Conservation (phyloP, 163 green algal genomes). For the Picocystis sp. region DNA sequence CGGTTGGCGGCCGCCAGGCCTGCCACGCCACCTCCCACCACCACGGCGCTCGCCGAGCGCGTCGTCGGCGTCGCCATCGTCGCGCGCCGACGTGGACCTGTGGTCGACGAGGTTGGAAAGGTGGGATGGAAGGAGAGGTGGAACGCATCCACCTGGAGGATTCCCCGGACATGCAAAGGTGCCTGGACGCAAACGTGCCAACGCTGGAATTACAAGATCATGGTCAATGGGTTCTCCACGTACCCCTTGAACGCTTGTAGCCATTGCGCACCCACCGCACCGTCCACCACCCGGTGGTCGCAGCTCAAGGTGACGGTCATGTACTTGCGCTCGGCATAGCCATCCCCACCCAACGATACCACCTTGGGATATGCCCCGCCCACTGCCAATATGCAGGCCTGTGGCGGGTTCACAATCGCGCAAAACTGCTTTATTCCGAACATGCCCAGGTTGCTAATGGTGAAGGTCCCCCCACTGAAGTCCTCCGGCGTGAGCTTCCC, state of each 20-base stretch:
- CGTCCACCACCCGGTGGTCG: conserved; percentile 94
- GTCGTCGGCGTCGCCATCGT: too few species aligned
- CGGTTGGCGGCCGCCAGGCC: conserved; percentile 19
- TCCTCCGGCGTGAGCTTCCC: conserved; percentile 74
- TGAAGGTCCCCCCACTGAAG: conserved; percentile 61
- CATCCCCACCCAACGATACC: conserved; percentile 13
- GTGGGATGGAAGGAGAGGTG: too few species aligned
- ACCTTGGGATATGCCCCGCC: conserved; percentile 34
- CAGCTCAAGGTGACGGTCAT: conserved; percentile 76
- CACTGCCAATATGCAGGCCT: conserved; percentile 68
- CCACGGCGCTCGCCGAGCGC: conserved; percentile 7
- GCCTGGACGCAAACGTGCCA: too few species aligned
- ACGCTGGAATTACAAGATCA: conserved; percentile 54
- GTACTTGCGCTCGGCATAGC: conserved; percentile 22
- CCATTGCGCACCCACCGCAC: conserved; percentile 88
- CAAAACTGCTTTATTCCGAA: conserved; percentile 80
- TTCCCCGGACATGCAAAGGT: too few species aligned
- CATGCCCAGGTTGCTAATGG: conserved; percentile 94
- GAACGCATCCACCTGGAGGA: too few species aligned
- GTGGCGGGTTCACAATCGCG: conserved; percentile 93
- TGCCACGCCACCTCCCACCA: conserved; percentile 45
- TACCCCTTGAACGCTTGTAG: conserved; percentile 77
- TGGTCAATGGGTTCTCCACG: conserved; percentile 75
- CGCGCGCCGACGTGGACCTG: too few species aligned
- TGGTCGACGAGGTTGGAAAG: too few species aligned